Evolutionary conservation across 108 stramenopile species (phyloP), one percentile per base, ranked within the genome.

Genomic region (Thalassiosira profunda): DNA sequence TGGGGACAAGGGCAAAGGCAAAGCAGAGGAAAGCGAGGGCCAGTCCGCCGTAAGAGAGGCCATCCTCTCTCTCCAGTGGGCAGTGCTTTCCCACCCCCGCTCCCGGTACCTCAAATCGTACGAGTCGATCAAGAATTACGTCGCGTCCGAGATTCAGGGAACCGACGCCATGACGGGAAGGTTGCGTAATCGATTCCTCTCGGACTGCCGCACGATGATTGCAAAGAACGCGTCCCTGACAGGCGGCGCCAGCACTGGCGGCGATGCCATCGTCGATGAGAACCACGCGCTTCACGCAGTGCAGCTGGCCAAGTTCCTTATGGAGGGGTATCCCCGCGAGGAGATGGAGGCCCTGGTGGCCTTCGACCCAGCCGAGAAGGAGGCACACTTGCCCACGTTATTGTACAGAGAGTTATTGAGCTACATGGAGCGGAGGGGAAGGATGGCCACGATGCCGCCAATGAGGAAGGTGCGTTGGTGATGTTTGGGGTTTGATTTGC

Each of bases 51-150:
- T 89, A 5, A 68, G 90, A 17, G 68, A 83, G n/a, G 87, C 86
- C 41, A 81, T 96, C 38, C 79, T 96, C 58, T 72, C 79, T 31
- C 72, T 96, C 0, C 79, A 92, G 6, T 96, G 95, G 95, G 73
- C 85, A 26, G 82, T 93, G 1, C 47, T 96, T 45, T 90, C 85
- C 4, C 95, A 96, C 60, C 84, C 87, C 10, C 88, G 91, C 34
- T 88, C 88, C 0, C 74, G 80, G 24, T 73, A 80, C 9, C 59
- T 92, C 47, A 90, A 90, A 67, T 74, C 81, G 29, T 92, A 87
- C 58, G 88, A 92, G 53, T 70, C 37, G 44, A 70, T 95, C 29
- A 92, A 92, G 58, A 58, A 64, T 26, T 90, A 86, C 40, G 86
- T 92, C 8, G 66, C 79, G 5, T 61, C 66, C 30, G 90, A 92